phyloP scores from a whole-genome alignment of 1,284 basidiomycete species.

The Cryptococcus sp. region DNA sequence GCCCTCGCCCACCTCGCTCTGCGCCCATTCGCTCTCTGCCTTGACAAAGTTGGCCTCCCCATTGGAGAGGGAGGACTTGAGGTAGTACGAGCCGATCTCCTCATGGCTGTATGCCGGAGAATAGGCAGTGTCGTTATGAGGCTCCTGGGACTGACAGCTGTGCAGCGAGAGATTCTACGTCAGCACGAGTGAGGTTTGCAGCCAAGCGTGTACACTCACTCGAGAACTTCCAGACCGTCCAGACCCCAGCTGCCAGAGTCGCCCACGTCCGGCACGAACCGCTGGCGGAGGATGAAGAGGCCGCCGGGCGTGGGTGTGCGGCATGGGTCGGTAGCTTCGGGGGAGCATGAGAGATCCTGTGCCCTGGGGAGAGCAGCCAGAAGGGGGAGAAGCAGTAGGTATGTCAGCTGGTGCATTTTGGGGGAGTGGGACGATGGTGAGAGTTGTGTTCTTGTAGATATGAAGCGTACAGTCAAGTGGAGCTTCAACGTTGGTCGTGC shows the following conservation, averaged over 20 bases:
- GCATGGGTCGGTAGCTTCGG: slow-evolving; percentile 32
- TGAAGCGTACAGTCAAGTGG: neutral
- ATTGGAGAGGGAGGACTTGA: slow-evolving; percentile 27
- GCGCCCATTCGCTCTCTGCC: slow-evolving; percentile 47
- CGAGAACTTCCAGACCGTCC: slow-evolving; percentile 41
- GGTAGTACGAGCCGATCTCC: slow-evolving; percentile 41
- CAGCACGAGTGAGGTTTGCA: neutral
- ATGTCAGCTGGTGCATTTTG: neutral
- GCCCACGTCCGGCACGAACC: slow-evolving; percentile 45
- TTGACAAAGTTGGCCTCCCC: slow-evolving; percentile 26
- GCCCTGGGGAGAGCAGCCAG: neutral
- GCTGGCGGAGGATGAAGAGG: slow-evolving; percentile 43
- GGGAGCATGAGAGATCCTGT: slow-evolving; percentile 31
- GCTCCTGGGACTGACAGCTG: slow-evolving; percentile 22
- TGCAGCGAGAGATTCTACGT: neutral
- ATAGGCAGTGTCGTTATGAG: slow-evolving; percentile 14
- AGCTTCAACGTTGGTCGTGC: neutral
- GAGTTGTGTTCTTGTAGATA: neutral
- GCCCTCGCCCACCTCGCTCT: slow-evolving; percentile 48
- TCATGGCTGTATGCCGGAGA: slow-evolving; percentile 36
- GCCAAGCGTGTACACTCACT: slow-evolving; percentile 25
- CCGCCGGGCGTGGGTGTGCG: slow-evolving; percentile 40
- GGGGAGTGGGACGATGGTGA: too few species aligned
- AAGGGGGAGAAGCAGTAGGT: neutral
- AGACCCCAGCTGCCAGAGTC: slow-evolving; percentile 47